These are phyloP conservation scores for Bretschneidera sinensis DNA, from an alignment of 345 rosid genomes.

Conservation along the genomic window DNA sequence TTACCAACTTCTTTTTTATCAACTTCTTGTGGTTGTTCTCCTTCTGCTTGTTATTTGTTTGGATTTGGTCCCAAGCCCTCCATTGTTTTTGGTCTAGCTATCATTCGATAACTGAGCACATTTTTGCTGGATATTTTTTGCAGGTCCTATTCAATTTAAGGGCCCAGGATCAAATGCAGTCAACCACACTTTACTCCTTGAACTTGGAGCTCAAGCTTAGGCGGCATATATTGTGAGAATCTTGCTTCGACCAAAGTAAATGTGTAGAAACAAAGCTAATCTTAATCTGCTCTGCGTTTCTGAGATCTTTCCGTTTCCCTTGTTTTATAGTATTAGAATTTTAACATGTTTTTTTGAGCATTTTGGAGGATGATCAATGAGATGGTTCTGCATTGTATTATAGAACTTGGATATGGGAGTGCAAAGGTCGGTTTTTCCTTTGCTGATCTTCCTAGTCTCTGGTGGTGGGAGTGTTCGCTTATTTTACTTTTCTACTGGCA, in stretches of 20 bases:
- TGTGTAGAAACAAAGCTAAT: neutral
- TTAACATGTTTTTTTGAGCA: neutral
- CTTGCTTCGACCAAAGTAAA: neutral
- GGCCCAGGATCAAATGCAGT: conserved; percentile 64
- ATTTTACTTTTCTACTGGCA: too few species aligned
- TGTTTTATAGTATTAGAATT: neutral
- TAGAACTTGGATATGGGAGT: neutral
- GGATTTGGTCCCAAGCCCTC: too few species aligned
- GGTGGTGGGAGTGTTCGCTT: too few species aligned
- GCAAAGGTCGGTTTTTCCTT: neutral
- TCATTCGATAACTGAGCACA: too few species aligned
- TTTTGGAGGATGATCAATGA: neutral
- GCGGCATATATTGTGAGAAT: neutral
- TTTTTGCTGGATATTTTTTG: conserved; percentile 6
- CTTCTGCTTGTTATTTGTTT: neutral
- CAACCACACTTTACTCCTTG: conserved; percentile 69
- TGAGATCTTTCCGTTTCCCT: neutral
- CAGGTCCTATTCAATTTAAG: conserved; percentile 89
- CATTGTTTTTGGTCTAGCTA: too few species aligned
- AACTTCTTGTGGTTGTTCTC: neutral
- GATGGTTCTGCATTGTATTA: neutral
- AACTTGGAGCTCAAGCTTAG: conserved; percentile 63
- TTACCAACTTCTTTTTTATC: neutral
- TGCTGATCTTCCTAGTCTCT: too few species aligned
- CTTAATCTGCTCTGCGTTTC: neutral